A percentile compares a stretch with the other conserved stretches of the same genome.
Evolutionary conservation across 805 yeast species (phyloP).

Genomic region (Saturnispora galanensis): DNA sequence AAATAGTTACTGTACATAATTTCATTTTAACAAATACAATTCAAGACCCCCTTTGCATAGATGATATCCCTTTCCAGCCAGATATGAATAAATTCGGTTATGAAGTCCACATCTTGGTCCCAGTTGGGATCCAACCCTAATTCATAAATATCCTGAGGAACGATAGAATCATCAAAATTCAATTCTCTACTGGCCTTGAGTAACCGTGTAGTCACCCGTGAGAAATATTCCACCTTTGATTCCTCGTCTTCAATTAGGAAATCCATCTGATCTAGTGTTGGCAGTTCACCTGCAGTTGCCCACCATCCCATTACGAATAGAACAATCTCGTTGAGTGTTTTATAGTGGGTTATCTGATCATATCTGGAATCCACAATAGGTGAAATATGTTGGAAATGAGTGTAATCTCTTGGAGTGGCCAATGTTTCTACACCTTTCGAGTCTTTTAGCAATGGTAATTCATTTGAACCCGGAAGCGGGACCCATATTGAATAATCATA

Average conservation of each 20-base stretch:
- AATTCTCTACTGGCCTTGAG: too few relatives aligned
- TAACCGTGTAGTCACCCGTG: constrained; percentile 14
- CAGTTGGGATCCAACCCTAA: constrained; percentile 54
- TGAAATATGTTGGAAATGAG: constrained; percentile 25
- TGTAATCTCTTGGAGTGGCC: constrained; percentile 31
- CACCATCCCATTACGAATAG: constrained; percentile 74
- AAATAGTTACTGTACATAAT: background rate
- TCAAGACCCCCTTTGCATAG: constrained; percentile 29
- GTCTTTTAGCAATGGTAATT: constrained; percentile 15
- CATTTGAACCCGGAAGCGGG: constrained; percentile 13
- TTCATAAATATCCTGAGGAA: constrained; percentile 35
- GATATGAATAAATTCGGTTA: constrained; percentile 30
- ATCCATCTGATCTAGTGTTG: constrained; percentile 9
- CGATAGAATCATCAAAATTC: constrained; percentile 13
- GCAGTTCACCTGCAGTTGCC: constrained; percentile 73
- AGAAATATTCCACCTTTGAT: constrained; percentile 26
- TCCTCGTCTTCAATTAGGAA: constrained; percentile 27
- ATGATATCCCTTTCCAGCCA: constrained; percentile 41
- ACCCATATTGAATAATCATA: constrained; percentile 37
- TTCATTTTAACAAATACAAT: constrained; percentile 25
- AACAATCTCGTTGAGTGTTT: constrained; percentile 26
- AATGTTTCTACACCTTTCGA: constrained; percentile 9
- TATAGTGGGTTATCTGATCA: constrained; percentile 13
- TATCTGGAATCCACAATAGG: background rate
- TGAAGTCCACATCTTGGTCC: constrained; percentile 34